phyloP scores from a whole-genome alignment of 805 yeast genomes.

The Monosporozyma aerobia region DNA sequence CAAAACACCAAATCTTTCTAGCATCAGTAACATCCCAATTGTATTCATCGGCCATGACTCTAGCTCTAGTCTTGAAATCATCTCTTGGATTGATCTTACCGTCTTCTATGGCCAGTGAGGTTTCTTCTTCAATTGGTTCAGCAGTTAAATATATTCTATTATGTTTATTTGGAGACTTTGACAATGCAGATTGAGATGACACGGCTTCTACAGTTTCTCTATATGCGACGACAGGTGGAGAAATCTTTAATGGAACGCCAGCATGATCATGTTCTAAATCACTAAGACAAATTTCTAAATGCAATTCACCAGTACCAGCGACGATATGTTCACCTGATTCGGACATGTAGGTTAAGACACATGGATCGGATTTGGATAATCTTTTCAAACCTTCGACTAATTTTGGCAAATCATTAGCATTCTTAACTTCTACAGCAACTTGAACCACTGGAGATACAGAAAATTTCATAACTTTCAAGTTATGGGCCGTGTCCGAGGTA shows the following conservation, averaged over 20 bases:
- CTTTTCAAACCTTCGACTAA: conserved; percentile 99
- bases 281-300: conserved; percentile 91
- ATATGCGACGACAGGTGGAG: conserved; percentile 97
- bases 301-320: conserved; percentile 99
- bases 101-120: conserved; percentile 78
- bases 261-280: conserved; percentile 99
- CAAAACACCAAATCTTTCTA: conserved; percentile 99
- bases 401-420: conserved; percentile 98
- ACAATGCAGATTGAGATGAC: conserved; percentile 91
- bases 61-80: conserved; percentile 98
- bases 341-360: conserved; percentile 79
- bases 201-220: conserved; percentile 94
- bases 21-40: conserved; percentile 99
- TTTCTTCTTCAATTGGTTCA: conserved; percentile 91
- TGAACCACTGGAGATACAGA: conserved; percentile 99
- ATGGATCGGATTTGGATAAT: conserved; percentile 98
- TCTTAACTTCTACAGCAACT: conserved; percentile 99
- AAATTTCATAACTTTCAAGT: conserved; percentile 99
- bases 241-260: conserved; percentile 95
- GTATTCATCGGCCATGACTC: conserved; percentile 96
- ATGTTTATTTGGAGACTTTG: conserved; percentile 99
- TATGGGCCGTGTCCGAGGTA: conserved; percentile 93
- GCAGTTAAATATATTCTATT: conserved; percentile 98
- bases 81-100: conserved; percentile 93
- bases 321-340: conserved; percentile 99